phyloP scores from a whole-genome alignment of 306 rosid genomes.

The Begonia masoniana region DNA sequence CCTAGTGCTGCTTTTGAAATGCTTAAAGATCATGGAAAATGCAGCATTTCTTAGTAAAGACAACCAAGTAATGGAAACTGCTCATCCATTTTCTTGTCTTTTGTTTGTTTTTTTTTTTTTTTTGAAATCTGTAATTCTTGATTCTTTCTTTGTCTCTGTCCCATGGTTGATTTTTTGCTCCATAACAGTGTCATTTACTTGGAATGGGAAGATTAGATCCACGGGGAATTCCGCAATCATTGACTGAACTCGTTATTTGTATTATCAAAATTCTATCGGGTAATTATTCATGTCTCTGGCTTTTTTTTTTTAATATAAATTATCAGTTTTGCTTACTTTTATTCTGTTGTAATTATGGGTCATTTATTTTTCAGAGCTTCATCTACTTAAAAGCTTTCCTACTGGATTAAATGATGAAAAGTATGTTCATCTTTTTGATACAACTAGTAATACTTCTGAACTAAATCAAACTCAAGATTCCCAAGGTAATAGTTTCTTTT shows the following conservation, averaged over 20 bases:
- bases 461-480: constrained; percentile 6
- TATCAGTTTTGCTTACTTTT: constrained; percentile 8
- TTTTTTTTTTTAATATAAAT: constrained; percentile 8
- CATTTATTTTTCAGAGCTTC: constrained; percentile 27
- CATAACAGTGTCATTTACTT: constrained; percentile 71
- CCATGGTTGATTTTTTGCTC: neutral
- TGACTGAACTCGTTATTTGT: constrained; percentile 51
- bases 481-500: constrained; percentile 12
- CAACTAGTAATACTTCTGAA: constrained; percentile 14
- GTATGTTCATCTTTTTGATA: constrained; percentile 9
- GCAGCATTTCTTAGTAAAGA: constrained; percentile 88
- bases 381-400: constrained; percentile 21
- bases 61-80: constrained; percentile 54
- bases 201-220: constrained; percentile 39
- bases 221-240: constrained; percentile 30
- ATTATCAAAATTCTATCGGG: constrained; percentile 82
- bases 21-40: constrained; percentile 97
- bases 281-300: constrained; percentile 16
- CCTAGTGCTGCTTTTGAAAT: constrained; percentile 47
- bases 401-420: constrained; percentile 13
- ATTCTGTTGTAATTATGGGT: constrained; percentile 15
- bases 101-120: neutral
- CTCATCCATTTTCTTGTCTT: neutral
- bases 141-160: neutral
- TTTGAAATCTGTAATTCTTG: neutral